Base-by-base conservation (phyloP, 2,329 filamentous ascomycete genomes). In the Zymoseptoria crescenta region DNA sequence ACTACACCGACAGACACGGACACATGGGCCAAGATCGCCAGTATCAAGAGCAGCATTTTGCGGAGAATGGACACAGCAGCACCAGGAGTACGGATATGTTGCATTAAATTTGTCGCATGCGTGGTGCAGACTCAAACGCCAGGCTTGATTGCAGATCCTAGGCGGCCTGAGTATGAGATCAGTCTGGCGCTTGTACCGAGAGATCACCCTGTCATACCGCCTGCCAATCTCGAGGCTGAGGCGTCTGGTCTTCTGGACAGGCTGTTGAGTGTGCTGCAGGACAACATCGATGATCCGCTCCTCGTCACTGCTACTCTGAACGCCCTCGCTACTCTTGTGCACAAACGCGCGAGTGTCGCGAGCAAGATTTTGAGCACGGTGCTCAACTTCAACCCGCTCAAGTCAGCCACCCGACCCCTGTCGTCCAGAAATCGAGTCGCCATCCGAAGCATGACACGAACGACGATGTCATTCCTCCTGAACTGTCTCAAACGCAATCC, bases 31-130 rank as follows among this genome's bases (percentile, higher is more conserved):
- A 85, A 87, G 64, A 95, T 97, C 84, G 81, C 85, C 56, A 83
- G 86, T 9, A 93, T 97, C 75, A 99, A 99, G 78, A 85, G 88
- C 57, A 88, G 87, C 68, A 94, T 99, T 66, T 75, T 99, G 61
- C 85, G 84, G 60, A 85, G 94, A 69, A 96, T 95, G 93, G 93
- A 96, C 67, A 83, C 80, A 50, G 87, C 89, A 19, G 78, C 84
- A 13, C 81, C 87, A 10, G 87, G 90, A 2, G 84, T 97, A 63
- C 87, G 87, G 68, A 87, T 97, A 73, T 96, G 91, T 79, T 97
- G 94, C 77, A 87, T 97, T 81, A 99, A 99, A 75, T 99, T 99
- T 74, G 87, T 91, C 45, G 93, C 99, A 77, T 86, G 90, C 64
- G 90, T 97, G 51, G 88, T 99, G 51, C 83, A 96, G 65, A 89